These are phyloP conservation scores for Penicillium sp. DNA, from an alignment of 2,329 filamentous ascomycete genomes.

Conservation along the genomic window DNA sequence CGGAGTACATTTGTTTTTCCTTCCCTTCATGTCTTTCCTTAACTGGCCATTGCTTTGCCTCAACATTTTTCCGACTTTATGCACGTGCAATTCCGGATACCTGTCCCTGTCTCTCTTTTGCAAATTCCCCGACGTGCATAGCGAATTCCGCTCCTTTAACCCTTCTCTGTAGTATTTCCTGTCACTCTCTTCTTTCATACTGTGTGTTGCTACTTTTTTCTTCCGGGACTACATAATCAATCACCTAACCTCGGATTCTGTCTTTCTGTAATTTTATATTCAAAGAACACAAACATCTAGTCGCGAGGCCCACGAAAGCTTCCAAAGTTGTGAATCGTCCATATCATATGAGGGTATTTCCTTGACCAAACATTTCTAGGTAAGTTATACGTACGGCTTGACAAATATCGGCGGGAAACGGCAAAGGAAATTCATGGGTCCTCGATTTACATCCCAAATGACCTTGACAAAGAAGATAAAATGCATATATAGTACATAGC, in stretches of 20 bases:
- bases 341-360: too few species aligned
- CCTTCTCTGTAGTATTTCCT: constrained; percentile 20
- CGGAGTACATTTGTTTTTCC: constrained; percentile 22
- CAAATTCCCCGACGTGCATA: constrained; percentile 22
- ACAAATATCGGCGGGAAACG: too few species aligned
- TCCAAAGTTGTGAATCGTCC: not conserved
- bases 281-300: not conserved
- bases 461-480: constrained; percentile 4
- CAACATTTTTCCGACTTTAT: constrained; percentile 13
- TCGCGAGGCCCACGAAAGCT: not conserved
- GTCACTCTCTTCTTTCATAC: constrained; percentile 12
- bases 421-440: not conserved
- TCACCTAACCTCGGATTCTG: not conserved
- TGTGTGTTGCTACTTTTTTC: constrained; percentile 7
- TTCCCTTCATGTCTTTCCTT: constrained; percentile 20
- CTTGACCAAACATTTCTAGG: too few species aligned
- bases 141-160: constrained; percentile 19
- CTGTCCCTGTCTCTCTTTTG: constrained; percentile 27
- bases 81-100: constrained; percentile 31
- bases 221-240: constrained; percentile 11
- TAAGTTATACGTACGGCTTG: too few species aligned
- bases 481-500: constrained; percentile 29
- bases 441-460: not conserved
- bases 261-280: not conserved
- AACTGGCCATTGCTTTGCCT: constrained; percentile 19